Conservation (phyloP, 306 rosid species). For the Rubus idaeus region DNA sequence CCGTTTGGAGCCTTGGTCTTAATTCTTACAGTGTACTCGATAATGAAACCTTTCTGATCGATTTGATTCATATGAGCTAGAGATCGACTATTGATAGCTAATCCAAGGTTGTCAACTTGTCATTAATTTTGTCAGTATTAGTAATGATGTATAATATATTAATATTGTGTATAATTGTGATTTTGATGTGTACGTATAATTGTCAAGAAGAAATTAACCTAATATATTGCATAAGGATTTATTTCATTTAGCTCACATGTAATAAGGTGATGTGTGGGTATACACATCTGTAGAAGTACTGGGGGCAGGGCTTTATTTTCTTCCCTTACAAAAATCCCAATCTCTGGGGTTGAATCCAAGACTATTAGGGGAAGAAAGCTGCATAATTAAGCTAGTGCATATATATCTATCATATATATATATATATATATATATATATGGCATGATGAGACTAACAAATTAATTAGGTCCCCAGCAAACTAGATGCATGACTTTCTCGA, state of each 20-base stretch:
- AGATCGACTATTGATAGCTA: no score
- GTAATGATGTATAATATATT: no score
- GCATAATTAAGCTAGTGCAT: not conserved
- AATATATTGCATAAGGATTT: no score
- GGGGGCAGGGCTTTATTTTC: not conserved
- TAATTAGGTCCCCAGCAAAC: conserved; percentile 23
- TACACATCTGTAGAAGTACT: not conserved
- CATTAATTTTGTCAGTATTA: no score
- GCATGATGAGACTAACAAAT: not conserved
- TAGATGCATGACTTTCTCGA: conserved; percentile 29
- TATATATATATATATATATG: not conserved
- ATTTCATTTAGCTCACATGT: no score
- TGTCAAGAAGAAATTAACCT: no score
- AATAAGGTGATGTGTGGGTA: not conserved
- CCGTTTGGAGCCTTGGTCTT: not conserved
- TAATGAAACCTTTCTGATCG: no score
- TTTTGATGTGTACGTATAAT: no score
- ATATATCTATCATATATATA: no score
- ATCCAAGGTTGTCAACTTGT: no score
- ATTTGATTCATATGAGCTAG: no score
- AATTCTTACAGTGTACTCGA: not conserved
- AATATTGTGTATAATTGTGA: no score
- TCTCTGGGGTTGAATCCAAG: not conserved
- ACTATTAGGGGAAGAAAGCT: not conserved
- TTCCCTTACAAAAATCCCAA: not conserved